These are phyloP conservation scores for Tylopilus rubrobrunneus DNA, from an alignment of 768 basidiomycete genomes.

Conservation along the genomic window DNA sequence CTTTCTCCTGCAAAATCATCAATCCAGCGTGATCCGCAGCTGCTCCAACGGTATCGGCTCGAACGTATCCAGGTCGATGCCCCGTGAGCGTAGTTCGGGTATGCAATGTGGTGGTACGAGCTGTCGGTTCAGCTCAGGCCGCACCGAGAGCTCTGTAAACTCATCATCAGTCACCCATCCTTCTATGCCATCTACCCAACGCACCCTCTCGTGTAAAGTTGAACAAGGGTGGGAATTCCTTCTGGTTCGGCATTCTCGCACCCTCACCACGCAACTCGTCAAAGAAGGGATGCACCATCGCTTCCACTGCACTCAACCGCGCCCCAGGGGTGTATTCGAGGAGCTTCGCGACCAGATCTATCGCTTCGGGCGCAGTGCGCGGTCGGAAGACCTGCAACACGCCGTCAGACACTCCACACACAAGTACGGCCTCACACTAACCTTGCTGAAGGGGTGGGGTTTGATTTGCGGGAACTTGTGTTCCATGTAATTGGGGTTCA, in stretches of 20 bases:
- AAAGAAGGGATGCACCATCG: slow-evolving; percentile 95
- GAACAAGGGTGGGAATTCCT: slow-evolving; percentile 91
- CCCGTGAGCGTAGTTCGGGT: slow-evolving; percentile 80
- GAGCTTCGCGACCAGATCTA: slow-evolving; percentile 90
- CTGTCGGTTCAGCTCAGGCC: slow-evolving; percentile 89
- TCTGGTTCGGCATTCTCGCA: slow-evolving; percentile 94
- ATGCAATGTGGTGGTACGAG: slow-evolving; percentile 91
- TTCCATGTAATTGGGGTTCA: slow-evolving; percentile 99
- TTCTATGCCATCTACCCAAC: slow-evolving; percentile 25
- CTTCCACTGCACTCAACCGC: slow-evolving; percentile 83
- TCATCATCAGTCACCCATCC: slow-evolving; percentile 2
- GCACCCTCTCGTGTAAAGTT: slow-evolving; percentile 94
- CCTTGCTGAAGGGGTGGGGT: slow-evolving; percentile 98
- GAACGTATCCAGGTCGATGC: slow-evolving; percentile 86
- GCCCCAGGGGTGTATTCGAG: slow-evolving; percentile 98
- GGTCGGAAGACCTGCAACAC: slow-evolving; percentile 89
- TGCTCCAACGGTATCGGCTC: slow-evolving; percentile 97
- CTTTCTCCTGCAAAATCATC: slow-evolving; percentile 36
- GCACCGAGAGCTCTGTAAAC: slow-evolving; percentile 83
- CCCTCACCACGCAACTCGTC: slow-evolving; percentile 91
- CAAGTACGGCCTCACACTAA: slow-evolving; percentile 25
- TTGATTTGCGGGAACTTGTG: slow-evolving; percentile 99
- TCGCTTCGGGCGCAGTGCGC: slow-evolving; percentile 92
- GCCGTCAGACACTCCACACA: slow-evolving; percentile 12
- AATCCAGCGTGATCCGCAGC: slow-evolving; percentile 91